Conservation (phyloP, 2,329 filamentous ascomycete species). For the Diaporthe australafricana region DNA sequence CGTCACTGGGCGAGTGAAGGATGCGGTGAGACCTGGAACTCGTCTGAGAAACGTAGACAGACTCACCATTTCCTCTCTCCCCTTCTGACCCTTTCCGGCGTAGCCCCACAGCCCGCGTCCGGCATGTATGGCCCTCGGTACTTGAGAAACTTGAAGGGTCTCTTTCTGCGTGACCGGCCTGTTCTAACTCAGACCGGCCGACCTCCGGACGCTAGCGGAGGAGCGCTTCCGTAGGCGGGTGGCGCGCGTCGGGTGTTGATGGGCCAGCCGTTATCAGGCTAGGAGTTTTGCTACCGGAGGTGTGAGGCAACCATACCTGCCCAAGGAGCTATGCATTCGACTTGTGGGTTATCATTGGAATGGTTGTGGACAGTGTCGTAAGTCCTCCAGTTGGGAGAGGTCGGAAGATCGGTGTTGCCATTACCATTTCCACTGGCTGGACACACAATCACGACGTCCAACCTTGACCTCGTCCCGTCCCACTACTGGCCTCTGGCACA, state of each 20-base stretch:
- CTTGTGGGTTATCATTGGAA: no score
- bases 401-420: neutral
- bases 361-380: neutral
- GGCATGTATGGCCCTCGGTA: neutral
- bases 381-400: neutral
- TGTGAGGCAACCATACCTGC: neutral
- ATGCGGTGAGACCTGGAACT: conserved; percentile 3
- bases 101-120: neutral
- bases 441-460: neutral
- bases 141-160: neutral
- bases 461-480: neutral
- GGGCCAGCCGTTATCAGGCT: neutral
- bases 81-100: neutral
- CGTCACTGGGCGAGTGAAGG: conserved; percentile 11
- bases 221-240: conserved; percentile 13
- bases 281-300: neutral
- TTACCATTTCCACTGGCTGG: neutral
- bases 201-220: conserved; percentile 20
- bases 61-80: neutral
- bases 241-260: conserved; percentile 4
- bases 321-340: no score
- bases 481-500: neutral
- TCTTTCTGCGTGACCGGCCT: neutral
- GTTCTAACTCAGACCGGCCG: conserved; percentile 11
- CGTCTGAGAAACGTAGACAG: neutral